Evolutionary conservation across 306 rosid genomes (phyloP).

Genomic region (Vigna mungo): DNA sequence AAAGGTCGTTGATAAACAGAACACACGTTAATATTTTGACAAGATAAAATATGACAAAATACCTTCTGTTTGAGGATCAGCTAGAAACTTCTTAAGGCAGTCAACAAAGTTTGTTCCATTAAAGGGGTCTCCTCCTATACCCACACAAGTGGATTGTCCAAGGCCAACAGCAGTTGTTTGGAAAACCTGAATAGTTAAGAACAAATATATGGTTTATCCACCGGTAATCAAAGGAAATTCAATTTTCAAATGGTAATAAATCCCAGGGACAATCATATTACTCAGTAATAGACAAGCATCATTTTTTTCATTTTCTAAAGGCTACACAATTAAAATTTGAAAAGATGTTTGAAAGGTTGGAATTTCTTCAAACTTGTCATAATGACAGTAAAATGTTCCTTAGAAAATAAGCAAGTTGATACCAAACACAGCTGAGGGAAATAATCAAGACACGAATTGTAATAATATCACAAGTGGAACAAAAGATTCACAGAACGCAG

Average conservation of each 20-base stretch:
- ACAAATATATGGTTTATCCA: conserved; percentile 39
- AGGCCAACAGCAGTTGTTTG: conserved; percentile 99
- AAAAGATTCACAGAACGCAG: neutral
- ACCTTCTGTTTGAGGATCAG: conserved; percentile 99
- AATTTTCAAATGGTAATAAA: conserved; percentile 30
- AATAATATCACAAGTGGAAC: conserved; percentile 1
- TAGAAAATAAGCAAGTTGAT: neutral
- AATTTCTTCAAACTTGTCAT: neutral
- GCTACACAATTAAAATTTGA: neutral
- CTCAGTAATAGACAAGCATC: conserved; percentile 23
- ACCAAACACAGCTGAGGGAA: conserved; percentile 4
- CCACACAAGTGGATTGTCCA: conserved; percentile 99
- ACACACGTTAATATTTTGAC: neutral
- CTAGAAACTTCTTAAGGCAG: conserved; percentile 80
- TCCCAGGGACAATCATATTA: conserved; percentile 32
- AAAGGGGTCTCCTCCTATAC: conserved; percentile 99
- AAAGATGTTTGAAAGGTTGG: neutral
- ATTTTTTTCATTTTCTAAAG: conserved; percentile 6
- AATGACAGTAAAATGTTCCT: conserved; percentile 9
- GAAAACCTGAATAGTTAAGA: conserved; percentile 70
- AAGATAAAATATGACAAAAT: conserved; percentile 27
- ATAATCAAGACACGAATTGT: neutral
- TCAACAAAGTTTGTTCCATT: conserved; percentile 98
- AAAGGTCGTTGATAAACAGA: conserved; percentile 13
- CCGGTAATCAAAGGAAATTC: conserved; percentile 35